phyloP scores from a whole-genome alignment of 164 flowering plant species.

The Platanus orientalis region DNA sequence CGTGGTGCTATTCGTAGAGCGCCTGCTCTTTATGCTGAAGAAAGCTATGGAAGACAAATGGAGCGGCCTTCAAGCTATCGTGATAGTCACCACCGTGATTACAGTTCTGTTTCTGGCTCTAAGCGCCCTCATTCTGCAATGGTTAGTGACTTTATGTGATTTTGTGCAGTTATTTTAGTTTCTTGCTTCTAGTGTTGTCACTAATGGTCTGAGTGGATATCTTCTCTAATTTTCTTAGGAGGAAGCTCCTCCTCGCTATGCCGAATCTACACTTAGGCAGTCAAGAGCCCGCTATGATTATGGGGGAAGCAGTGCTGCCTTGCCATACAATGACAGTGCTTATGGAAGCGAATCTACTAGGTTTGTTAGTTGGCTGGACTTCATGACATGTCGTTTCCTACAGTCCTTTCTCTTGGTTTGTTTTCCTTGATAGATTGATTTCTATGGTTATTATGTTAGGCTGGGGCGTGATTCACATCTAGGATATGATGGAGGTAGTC shows the following conservation, averaged over 20 bases:
- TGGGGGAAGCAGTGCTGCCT: constrained; percentile 9
- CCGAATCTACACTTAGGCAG: constrained; percentile 17
- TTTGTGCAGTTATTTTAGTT: neutral
- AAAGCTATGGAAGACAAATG: constrained; percentile 16
- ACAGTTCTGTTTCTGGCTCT: constrained; percentile 21
- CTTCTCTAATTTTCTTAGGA: constrained; percentile 17
- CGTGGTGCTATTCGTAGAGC: constrained; percentile 16
- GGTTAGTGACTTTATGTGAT: constrained; percentile 4
- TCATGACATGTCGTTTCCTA: neutral
- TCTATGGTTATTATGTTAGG: constrained; percentile 7
- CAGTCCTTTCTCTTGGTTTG: neutral
- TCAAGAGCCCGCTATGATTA: constrained; percentile 21
- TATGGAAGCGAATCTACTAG: constrained; percentile 24
- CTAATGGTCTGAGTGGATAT: neutral
- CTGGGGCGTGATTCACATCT: constrained; percentile 18
- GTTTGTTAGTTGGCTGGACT: constrained; percentile 11
- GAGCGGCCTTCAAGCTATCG: constrained; percentile 22
- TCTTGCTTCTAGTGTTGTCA: too few species aligned
- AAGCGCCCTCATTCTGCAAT: constrained; percentile 20
- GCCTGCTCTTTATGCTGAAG: constrained; percentile 23
- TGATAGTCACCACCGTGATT: constrained; percentile 19
- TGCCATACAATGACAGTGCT: constrained; percentile 13
- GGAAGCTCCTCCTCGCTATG: constrained; percentile 22
- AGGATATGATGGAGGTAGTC: constrained; percentile 15
- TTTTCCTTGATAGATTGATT: too few species aligned